Evolutionary conservation across 2,329 filamentous ascomycete species (phyloP).

Genomic region (Penicillium hesseltinei): DNA sequence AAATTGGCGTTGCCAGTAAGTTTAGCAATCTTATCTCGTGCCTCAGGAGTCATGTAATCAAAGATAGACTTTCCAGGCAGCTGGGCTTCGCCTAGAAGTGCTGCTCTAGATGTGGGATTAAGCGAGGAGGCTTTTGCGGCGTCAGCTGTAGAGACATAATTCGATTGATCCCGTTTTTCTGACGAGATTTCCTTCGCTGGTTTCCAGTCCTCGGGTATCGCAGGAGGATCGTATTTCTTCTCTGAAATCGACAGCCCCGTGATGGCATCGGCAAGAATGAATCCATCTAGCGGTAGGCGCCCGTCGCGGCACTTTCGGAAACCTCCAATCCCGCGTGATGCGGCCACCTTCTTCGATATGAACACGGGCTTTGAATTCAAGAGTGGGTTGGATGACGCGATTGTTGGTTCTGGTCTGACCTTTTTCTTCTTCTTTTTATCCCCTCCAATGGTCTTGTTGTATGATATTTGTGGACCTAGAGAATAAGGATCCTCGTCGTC

Average conservation of each 20-base stretch:
- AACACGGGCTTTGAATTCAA: conserved; percentile 70
- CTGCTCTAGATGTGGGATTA: conserved; percentile 73
- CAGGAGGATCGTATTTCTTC: conserved; percentile 46
- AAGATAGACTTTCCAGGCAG: conserved; percentile 94
- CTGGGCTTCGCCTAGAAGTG: conserved; percentile 73
- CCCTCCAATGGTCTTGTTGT: conserved; percentile 76
- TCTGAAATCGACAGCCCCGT: conserved; percentile 50
- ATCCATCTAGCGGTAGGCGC: conserved; percentile 74
- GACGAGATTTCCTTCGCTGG: conserved; percentile 53
- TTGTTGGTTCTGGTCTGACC: conserved; percentile 39
- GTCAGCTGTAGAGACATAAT: conserved; percentile 68
- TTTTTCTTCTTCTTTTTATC: conserved; percentile 77
- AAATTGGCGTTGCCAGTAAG: conserved; percentile 74
- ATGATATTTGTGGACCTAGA: conserved; percentile 84
- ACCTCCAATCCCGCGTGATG: conserved; percentile 46
- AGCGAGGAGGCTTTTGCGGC: conserved; percentile 74
- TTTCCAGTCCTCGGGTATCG: conserved; percentile 63
- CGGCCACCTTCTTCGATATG: conserved; percentile 62
- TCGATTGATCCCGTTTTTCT: conserved; percentile 30
- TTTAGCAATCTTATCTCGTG: conserved; percentile 71
- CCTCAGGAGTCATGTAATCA: conserved; percentile 78
- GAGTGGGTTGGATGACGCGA: conserved; percentile 61
- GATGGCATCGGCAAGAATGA: conserved; percentile 63
- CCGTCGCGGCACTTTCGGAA: conserved; percentile 79
- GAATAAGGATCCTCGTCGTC: conserved; percentile 95